Evolutionary conservation across 371 early-diverging fungal genomes (phyloP), one percentile per base, ranked within the genome.

Genomic region (Mortierella sp.): DNA sequence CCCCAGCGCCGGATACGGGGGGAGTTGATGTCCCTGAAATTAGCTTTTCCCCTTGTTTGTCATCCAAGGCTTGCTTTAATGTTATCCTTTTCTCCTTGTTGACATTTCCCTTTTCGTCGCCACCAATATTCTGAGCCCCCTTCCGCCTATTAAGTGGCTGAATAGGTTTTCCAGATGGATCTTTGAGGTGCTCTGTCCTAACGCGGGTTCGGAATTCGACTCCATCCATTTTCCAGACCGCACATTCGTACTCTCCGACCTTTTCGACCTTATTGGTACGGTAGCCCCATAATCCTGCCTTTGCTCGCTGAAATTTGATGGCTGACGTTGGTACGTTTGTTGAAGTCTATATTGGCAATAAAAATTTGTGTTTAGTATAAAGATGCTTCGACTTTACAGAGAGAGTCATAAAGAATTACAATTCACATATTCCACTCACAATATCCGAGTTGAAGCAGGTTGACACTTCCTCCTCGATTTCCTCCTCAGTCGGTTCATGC

Each of bases 151-250:
- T 77, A 10, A 40, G 43, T 13, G 58, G 38, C 3, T n/a, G 36
- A 24, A 80, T 59, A 7, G 81, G 72, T 38, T 80, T 74, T 7
- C 81, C 81, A 33, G 15, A 53, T 19, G 70, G 69, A 16, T 75
- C 81, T 66, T 75, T 80, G 22, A 84, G 58, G 73, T 84, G 84
- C 21, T 84, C 84, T 2, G 80, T 72, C 58, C 84, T 48, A n/a
- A 75, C 72, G 19, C 80, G 72, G 2, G 76, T 76, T 45, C 76
- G 24, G 40, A 84, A 76, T 33, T 80, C 76, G 19, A 84, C 75
- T 0, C 80, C 80, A 13, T 84, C 80, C 80, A 80, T 78, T 60
- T 84, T 84, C 84, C 84, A 84, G 21, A 84, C 80, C 21, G 69
- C 76, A 59, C 84, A 84, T 28, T 80, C 75, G 45, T 66, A 84